Conservation (phyloP, 2,329 filamentous ascomycete species). For the Cytospora piceae region DNA sequence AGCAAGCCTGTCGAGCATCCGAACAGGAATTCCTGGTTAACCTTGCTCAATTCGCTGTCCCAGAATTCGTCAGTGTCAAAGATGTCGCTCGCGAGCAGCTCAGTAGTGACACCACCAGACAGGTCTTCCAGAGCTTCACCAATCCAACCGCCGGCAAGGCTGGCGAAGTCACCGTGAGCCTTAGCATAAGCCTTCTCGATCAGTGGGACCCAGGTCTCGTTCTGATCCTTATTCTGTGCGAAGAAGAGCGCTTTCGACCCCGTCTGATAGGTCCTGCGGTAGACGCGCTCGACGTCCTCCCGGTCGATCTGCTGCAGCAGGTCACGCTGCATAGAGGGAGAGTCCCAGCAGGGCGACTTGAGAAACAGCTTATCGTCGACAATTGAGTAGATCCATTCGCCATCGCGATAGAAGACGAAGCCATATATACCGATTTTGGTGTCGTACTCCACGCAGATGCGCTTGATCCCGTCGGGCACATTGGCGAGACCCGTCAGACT, state of each 20-base stretch:
- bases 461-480: conserved; percentile 69
- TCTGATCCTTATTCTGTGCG: conserved; percentile 72
- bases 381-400: conserved; percentile 90
- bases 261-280: conserved; percentile 71
- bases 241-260: conserved; percentile 78
- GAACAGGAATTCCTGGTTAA: conserved; percentile 78
- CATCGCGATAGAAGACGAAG: conserved; percentile 86
- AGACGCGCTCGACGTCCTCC: conserved; percentile 66
- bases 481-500: conserved; percentile 77
- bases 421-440: conserved; percentile 81
- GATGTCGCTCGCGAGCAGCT: conserved; percentile 69
- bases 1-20: conserved; percentile 58
- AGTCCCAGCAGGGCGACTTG: conserved; percentile 80
- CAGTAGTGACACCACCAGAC: conserved; percentile 68
- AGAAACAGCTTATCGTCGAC: conserved; percentile 90
- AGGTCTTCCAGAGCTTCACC: conserved; percentile 64
- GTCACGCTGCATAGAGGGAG: conserved; percentile 73
- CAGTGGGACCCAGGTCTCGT: conserved; percentile 80
- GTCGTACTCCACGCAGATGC: conserved; percentile 76
- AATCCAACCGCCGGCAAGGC: conserved; percentile 73
- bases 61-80: conserved; percentile 79
- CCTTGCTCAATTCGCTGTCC: conserved; percentile 75
- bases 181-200: conserved; percentile 83
- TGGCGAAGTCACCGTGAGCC: conserved; percentile 76
- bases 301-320: conserved; percentile 76